These are phyloP conservation scores for Cercospora sp. DNA, from an alignment of 2,329 filamentous ascomycete genomes.

Conservation along the genomic window DNA sequence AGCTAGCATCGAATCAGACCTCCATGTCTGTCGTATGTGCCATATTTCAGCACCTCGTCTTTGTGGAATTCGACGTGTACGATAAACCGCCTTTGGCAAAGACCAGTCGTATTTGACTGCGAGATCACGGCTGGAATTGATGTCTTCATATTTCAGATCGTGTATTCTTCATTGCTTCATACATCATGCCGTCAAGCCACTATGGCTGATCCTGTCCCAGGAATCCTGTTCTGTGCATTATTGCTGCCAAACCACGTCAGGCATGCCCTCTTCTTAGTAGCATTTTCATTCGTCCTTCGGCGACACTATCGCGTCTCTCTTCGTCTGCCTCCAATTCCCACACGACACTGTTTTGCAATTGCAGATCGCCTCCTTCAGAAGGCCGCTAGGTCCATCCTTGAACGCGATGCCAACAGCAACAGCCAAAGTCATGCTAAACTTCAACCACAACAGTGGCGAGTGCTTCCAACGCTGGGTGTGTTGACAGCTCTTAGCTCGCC, in stretches of 20 bases:
- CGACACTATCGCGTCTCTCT: conserved; percentile 14
- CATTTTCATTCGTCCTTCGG: conserved; percentile 9
- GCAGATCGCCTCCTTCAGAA: conserved; percentile 35
- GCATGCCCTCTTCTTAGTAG: not conserved
- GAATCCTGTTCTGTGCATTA: not conserved
- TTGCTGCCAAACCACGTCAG: not conserved
- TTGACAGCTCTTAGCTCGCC: conserved; percentile 18
- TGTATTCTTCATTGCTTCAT: conserved; percentile 4
- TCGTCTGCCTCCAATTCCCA: conserved; percentile 19
- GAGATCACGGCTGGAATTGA: not conserved
- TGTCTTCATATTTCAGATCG: not conserved
- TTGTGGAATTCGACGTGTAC: not conserved
- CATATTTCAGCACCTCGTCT: not conserved
- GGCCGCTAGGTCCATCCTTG: conserved; percentile 46
- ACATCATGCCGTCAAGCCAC: not conserved
- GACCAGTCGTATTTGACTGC: not conserved
- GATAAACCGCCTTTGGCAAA: not conserved
- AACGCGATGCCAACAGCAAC: conserved; percentile 52
- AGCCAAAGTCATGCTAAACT: conserved; percentile 50
- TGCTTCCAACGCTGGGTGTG: conserved; percentile 27
- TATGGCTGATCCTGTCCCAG: not conserved
- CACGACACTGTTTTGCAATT: conserved; percentile 13
- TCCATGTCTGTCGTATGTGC: not conserved
- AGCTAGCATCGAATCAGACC: not conserved
- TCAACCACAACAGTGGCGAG: conserved; percentile 48